Conservation (phyloP, 2,329 filamentous ascomycete genomes). For the Calonectria multiphialidica region DNA sequence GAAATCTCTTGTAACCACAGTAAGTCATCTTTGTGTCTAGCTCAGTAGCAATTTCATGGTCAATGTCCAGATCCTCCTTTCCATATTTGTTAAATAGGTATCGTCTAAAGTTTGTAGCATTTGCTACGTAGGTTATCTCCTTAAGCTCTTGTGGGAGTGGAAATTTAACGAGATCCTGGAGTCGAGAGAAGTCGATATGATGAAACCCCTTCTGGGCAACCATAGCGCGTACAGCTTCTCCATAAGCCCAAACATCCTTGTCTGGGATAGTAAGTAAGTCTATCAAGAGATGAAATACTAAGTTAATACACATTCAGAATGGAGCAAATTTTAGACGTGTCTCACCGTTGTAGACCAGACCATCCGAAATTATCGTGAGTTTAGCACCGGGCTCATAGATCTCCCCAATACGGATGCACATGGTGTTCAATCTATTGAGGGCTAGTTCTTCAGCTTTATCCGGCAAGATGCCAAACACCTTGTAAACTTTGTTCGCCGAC, state of each 20-base stretch:
- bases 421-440: slow-evolving; percentile 39
- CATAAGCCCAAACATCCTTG: slow-evolving; percentile 62
- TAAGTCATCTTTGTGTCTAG: slow-evolving; percentile 47
- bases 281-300: slow-evolving; percentile 35
- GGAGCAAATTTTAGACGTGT: neutral
- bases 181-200: slow-evolving; percentile 59
- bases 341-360: slow-evolving; percentile 65
- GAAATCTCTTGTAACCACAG: slow-evolving; percentile 44
- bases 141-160: slow-evolving; percentile 52
- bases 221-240: slow-evolving; percentile 56
- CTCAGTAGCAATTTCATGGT: slow-evolving; percentile 44
- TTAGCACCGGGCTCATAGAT: slow-evolving; percentile 43
- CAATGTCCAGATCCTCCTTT: slow-evolving; percentile 41
- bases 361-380: slow-evolving; percentile 63
- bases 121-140: slow-evolving; percentile 54
- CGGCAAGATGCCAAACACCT: slow-evolving; percentile 45
- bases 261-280: slow-evolving; percentile 62
- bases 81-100: slow-evolving; percentile 41
- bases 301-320: neutral
- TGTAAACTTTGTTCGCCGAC: too few relatives aligned
- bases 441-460: slow-evolving; percentile 49
- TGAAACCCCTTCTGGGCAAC: slow-evolving; percentile 51
- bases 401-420: slow-evolving; percentile 42
- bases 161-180: slow-evolving; percentile 58
- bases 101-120: slow-evolving; percentile 46